A percentile compares a stretch with the other conserved stretches of the same genome.
phyloP scores from a whole-genome alignment of 2,329 filamentous ascomycete species.

The Cercospora citrullina region DNA sequence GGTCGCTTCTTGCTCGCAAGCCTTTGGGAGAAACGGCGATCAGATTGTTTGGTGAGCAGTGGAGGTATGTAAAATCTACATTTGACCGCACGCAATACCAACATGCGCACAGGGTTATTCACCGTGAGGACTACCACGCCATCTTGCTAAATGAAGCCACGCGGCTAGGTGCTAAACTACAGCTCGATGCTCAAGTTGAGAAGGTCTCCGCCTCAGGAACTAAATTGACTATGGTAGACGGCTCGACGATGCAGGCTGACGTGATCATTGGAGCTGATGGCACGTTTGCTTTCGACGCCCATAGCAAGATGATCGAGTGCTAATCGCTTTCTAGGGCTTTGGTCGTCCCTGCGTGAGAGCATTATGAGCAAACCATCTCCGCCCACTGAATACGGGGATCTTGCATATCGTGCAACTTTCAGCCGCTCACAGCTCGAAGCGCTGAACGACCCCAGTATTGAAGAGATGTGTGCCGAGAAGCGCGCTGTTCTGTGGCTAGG shows the following conservation, averaged over 20 bases:
- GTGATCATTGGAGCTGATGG: constrained; percentile 64
- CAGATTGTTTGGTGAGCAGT: background rate
- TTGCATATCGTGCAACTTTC: constrained; percentile 63
- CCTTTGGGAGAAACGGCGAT: background rate
- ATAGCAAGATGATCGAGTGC: background rate
- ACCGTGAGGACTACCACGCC: constrained; percentile 52
- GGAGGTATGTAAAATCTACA: background rate
- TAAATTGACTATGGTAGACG: constrained; percentile 43
- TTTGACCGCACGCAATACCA: background rate
- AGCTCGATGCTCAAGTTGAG: constrained; percentile 49
- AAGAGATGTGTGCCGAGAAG: constrained; percentile 5
- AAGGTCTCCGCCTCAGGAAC: constrained; percentile 45
- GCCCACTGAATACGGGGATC: constrained; percentile 41
- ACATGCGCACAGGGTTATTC: background rate
- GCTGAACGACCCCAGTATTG: background rate
- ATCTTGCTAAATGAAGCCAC: constrained; percentile 53
- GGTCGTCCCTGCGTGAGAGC: background rate
- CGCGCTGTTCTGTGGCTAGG: constrained; percentile 58
- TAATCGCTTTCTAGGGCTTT: background rate
- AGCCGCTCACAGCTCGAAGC: constrained; percentile 50
- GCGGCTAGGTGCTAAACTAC: constrained; percentile 54
- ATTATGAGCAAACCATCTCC: background rate
- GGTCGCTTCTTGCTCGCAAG: background rate
- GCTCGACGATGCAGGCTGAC: constrained; percentile 49
- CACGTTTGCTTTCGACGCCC: background rate